These are phyloP conservation scores for Mycena filopes DNA, from an alignment of 768 basidiomycete genomes.

Conservation along the genomic window DNA sequence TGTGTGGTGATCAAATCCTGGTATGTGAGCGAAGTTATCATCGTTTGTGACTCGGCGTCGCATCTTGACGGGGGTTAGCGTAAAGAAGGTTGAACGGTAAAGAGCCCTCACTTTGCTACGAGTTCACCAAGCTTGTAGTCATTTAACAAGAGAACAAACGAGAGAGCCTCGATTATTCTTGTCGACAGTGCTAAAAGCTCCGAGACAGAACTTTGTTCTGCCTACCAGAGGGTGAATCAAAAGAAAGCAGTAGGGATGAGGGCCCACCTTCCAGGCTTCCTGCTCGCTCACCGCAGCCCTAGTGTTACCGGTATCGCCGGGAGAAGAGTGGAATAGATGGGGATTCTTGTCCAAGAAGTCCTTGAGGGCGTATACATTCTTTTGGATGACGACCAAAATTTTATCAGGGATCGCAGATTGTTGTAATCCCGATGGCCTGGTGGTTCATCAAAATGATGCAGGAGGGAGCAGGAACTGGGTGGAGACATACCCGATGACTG, in stretches of 20 bases:
- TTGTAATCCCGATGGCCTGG: conserved; percentile 57
- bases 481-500: conserved; percentile 63
- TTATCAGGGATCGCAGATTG: conserved; percentile 73
- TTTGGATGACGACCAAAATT: conserved; percentile 75
- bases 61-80: conserved; percentile 60
- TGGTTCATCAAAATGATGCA: conserved; percentile 4
- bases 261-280: conserved; percentile 87
- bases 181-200: conserved; percentile 79
- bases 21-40: conserved; percentile 79
- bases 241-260: conserved; percentile 4
- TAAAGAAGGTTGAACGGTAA: conserved; percentile 10
- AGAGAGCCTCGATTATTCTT: conserved; percentile 92
- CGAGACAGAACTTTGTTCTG: conserved; percentile 85
- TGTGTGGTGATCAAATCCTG: conserved; percentile 88
- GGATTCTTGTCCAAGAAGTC: conserved; percentile 84
- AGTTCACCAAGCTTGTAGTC: conserved; percentile 92
- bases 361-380: conserved; percentile 81
- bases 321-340: conserved; percentile 86
- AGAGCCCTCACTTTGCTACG: conserved; percentile 72
- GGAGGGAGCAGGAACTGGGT: conserved; percentile 12
- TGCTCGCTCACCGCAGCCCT: conserved; percentile 74
- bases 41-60: conserved; percentile 74
- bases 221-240: conserved; percentile 53
- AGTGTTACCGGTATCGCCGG: conserved; percentile 70
- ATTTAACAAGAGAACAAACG: conserved; percentile 90